phyloP scores from a whole-genome alignment of 2,329 filamentous ascomycete genomes.

The Scortechinia acanthostroma region DNA sequence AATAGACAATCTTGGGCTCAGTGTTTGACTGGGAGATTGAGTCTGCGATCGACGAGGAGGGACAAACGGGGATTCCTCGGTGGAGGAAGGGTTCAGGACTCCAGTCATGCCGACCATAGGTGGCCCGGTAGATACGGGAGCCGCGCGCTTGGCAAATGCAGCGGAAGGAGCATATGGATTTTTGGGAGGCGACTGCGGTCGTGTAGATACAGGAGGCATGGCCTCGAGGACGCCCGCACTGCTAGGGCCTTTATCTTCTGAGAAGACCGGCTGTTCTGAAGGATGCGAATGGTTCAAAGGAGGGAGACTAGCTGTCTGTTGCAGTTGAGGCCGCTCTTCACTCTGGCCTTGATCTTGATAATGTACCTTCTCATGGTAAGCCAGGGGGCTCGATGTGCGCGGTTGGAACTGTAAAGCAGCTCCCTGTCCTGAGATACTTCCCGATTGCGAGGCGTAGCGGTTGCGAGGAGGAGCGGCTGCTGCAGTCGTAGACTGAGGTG shows the following conservation, averaged over 20 bases:
- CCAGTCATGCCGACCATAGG: no score
- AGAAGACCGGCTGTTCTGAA: no score
- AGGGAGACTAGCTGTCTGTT: slow-evolving; percentile 4
- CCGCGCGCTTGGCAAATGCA: not conserved
- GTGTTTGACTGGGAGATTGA: slow-evolving; percentile 16
- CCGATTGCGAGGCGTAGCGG: slow-evolving; percentile 29
- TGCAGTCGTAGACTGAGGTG: slow-evolving; percentile 25
- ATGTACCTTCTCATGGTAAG: slow-evolving; percentile 47
- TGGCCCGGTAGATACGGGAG: not conserved
- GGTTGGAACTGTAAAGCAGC: slow-evolving; percentile 48
- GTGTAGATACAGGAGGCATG: no score
- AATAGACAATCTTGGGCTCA: slow-evolving; percentile 43
- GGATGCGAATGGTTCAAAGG: no score
- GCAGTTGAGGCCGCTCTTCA: slow-evolving; percentile 2
- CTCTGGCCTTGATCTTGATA: not conserved
- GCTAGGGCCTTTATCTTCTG: no score
- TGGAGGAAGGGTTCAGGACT: no score
- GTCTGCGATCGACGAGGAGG: slow-evolving; percentile 43
- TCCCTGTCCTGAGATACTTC: slow-evolving; percentile 26
- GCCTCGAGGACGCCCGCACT: no score
- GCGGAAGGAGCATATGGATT: not conserved
- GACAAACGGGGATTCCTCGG: slow-evolving; percentile 49
- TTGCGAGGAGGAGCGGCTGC: slow-evolving; percentile 25
- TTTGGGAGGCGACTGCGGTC: not conserved
- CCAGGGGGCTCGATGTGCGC: slow-evolving; percentile 58